Percentiles rank a stretch among this genome's conserved stretches.
Conservation (phyloP, 2,329 filamentous ascomycete genomes). For the Trichoderma atroviride region DNA sequence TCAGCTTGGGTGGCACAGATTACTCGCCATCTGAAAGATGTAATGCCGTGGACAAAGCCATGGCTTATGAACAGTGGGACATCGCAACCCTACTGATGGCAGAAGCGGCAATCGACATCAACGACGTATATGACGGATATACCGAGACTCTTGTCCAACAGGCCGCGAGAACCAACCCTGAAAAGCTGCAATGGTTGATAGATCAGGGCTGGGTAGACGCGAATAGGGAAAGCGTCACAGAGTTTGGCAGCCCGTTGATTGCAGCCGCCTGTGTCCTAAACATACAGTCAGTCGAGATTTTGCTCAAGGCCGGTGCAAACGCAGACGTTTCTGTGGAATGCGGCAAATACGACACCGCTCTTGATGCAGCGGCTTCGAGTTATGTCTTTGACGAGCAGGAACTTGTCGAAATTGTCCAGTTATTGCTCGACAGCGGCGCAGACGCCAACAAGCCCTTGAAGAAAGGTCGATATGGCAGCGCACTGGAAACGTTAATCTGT, state of each 20-base stretch:
- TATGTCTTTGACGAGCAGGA: not conserved
- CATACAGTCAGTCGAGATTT: not conserved
- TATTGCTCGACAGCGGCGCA: slow-evolving; percentile 7
- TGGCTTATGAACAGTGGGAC: not conserved
- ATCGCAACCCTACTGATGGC: not conserved
- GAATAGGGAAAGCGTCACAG: not conserved
- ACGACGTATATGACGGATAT: not conserved
- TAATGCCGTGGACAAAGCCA: not conserved
- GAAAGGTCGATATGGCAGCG: not conserved
- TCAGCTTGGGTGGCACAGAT: not conserved
- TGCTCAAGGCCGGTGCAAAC: slow-evolving; percentile 5
- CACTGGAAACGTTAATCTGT: not conserved
- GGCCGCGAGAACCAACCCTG: not conserved
- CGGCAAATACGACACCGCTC: not conserved
- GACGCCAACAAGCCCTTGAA: not conserved
- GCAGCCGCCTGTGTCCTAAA: not conserved
- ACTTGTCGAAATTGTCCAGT: not conserved
- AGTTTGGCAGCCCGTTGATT: not conserved
- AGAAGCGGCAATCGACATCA: not conserved
- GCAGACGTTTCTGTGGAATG: not conserved
- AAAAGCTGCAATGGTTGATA: not conserved
- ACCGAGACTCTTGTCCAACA: not conserved
- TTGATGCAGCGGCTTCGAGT: not conserved
- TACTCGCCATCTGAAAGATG: not conserved
- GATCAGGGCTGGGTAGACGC: not conserved